A percentile compares a stretch with the other conserved stretches of the same genome.
Evolutionary conservation across 1,284 basidiomycete species (phyloP).

Genomic region (Phellopilus nigrolimitatus): DNA sequence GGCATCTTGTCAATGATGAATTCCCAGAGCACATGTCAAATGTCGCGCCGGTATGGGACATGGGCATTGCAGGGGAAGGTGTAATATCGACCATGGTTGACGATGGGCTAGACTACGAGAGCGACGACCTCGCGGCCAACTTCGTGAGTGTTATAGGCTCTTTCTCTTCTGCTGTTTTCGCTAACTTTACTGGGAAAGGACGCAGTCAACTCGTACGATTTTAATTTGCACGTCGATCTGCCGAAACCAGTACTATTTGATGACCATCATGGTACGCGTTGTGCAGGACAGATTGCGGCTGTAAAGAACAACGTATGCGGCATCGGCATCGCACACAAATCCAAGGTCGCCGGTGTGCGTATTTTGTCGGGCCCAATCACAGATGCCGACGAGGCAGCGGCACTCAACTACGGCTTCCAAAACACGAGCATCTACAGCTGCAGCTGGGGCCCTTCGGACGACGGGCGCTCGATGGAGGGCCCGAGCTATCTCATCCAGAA

Average conservation of each 20-base stretch:
- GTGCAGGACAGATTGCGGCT: conserved; percentile 97
- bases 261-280: conserved; percentile 97
- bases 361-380: conserved; percentile 89
- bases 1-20: conserved; percentile 86
- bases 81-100: conserved; percentile 90
- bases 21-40: conserved; percentile 81
- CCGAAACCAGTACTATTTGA: conserved; percentile 87
- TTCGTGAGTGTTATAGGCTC: conserved; percentile 55
- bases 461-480: conserved; percentile 93
- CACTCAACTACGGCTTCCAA: conserved; percentile 92
- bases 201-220: conserved; percentile 90
- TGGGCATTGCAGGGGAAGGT: conserved; percentile 83
- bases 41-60: conserved; percentile 78
- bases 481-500: conserved; percentile 92
- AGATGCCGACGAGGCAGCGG: conserved; percentile 95
- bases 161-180: conserved; percentile 1
- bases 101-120: conserved; percentile 91
- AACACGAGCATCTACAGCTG: conserved; percentile 94
- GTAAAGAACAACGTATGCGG: conserved; percentile 95
- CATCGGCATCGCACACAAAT: conserved; percentile 89
- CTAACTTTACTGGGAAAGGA: conserved; percentile 47
- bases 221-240: conserved; percentile 87
- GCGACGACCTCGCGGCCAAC: conserved; percentile 83
- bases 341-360: conserved; percentile 94
- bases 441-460: conserved; percentile 97